Conservation (phyloP, 75 land plant species). For the Selaginella tamariscina region DNA sequence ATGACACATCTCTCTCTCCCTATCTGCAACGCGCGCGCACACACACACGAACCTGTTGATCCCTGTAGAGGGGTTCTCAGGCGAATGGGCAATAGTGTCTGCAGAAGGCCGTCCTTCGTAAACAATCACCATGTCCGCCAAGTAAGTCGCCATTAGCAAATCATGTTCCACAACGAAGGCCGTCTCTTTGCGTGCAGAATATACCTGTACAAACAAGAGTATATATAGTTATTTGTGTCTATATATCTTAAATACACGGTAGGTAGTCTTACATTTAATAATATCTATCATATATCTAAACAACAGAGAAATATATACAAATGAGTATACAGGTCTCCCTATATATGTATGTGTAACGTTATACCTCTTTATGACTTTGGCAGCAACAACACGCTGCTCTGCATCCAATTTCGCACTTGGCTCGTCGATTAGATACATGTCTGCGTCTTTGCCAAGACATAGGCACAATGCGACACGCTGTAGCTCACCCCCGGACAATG, state of each 20-base stretch:
- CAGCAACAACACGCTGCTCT: slow-evolving; percentile 97
- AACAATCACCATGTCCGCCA: slow-evolving; percentile 94
- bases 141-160: slow-evolving; percentile 96
- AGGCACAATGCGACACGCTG: slow-evolving; percentile 92
- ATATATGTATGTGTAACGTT: too few relatives aligned
- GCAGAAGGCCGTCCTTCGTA: slow-evolving; percentile 86
- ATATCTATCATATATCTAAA: too few relatives aligned
- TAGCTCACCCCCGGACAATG: slow-evolving; percentile 98
- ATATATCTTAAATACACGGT: too few relatives aligned
- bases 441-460: slow-evolving; percentile 99
- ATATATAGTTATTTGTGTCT: too few relatives aligned
- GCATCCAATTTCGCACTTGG: slow-evolving; percentile 98
- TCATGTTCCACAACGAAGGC: slow-evolving; percentile 99
- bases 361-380: slow-evolving; percentile 97
- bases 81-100: slow-evolving; percentile 76
- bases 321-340: too few relatives aligned
- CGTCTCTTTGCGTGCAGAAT: slow-evolving; percentile 96
- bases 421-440: slow-evolving; percentile 93
- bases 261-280: too few relatives aligned
- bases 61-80: slow-evolving; percentile 79
- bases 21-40: too few relatives aligned
- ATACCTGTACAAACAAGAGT: too few relatives aligned
- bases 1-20: too few relatives aligned
- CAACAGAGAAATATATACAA: too few relatives aligned
- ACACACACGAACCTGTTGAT: slow-evolving; percentile 96